A percentile compares a stretch with the other conserved stretches of the same genome.
Evolutionary conservation across 352 stramenopile species (phyloP).

Genomic region (Globisporangium cylindrosporum): DNA sequence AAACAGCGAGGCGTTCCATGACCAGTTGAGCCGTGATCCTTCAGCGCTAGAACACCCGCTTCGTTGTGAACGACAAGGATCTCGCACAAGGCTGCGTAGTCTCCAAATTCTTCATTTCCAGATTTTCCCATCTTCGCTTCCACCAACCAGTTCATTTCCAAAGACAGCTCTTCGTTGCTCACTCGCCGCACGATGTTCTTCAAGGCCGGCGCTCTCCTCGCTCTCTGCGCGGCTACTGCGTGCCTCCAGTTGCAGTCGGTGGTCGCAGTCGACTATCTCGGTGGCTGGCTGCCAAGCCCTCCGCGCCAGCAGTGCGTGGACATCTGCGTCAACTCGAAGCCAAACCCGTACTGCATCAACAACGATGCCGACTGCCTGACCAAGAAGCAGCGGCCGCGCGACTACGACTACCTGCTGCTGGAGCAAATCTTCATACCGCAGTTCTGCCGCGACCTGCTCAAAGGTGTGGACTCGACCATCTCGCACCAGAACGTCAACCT

Average conservation of each 20-base stretch:
- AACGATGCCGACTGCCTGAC: slow-evolving; percentile 44
- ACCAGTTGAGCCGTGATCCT: background rate
- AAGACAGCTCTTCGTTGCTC: background rate
- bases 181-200: slow-evolving; percentile 2
- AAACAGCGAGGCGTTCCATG: background rate
- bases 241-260: background rate
- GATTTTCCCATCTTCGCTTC: background rate
- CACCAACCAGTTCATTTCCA: background rate
- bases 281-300: slow-evolving; percentile 44
- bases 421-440: slow-evolving; percentile 80
- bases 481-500: slow-evolving; percentile 71
- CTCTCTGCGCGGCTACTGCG: background rate
- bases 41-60: background rate
- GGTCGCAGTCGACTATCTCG: slow-evolving; percentile 47
- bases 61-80: background rate
- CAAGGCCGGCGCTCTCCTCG: slow-evolving; percentile 11
- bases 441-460: slow-evolving; percentile 74
- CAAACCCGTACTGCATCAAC: slow-evolving; percentile 49
- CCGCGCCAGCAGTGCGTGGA: slow-evolving; percentile 59
- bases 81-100: background rate
- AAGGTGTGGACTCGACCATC: slow-evolving; percentile 69
- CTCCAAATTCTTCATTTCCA: background rate
- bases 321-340: slow-evolving; percentile 64
- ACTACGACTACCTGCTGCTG: slow-evolving; percentile 77
- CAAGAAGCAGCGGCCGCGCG: slow-evolving; percentile 59